These are phyloP conservation scores for Pleurozium schreberi DNA, from an alignment of 225 moss, liverwort and hornwort genomes.

Conservation along the genomic window DNA sequence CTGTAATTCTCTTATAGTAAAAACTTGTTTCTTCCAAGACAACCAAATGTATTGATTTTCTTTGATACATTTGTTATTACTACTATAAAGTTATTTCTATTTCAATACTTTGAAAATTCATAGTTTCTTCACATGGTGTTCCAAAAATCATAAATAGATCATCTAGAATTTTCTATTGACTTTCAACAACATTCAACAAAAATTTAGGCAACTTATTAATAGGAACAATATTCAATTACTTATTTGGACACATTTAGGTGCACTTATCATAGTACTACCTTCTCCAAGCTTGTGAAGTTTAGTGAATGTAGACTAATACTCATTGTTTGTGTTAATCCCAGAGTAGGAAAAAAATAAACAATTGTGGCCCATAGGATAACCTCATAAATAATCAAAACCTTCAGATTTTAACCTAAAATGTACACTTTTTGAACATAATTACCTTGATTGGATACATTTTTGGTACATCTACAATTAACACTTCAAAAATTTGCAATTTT, in stretches of 20 bases:
- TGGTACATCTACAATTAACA: background rate
- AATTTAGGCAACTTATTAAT: background rate
- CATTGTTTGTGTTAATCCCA: background rate
- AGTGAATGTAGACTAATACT: background rate
- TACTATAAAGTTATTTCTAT: too few species aligned
- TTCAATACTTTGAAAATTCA: background rate
- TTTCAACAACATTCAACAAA: background rate
- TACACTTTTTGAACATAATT: background rate
- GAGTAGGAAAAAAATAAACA: background rate
- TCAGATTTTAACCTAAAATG: background rate
- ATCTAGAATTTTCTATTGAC: background rate
- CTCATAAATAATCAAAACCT: background rate
- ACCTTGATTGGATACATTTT: background rate
- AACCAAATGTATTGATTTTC: too few species aligned
- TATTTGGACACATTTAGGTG: background rate
- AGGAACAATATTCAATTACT: background rate
- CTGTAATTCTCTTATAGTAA: too few species aligned
- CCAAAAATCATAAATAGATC: background rate
- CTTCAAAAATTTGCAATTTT: background rate
- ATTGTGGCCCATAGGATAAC: too few species aligned
- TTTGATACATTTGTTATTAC: too few species aligned
- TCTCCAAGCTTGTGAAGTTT: background rate
- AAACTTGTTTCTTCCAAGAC: too few species aligned
- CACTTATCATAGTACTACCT: background rate
- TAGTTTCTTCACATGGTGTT: too few species aligned